Evolutionary conservation across 345 rosid species (phyloP).

Genomic region (Gossypium rotundifolium): DNA sequence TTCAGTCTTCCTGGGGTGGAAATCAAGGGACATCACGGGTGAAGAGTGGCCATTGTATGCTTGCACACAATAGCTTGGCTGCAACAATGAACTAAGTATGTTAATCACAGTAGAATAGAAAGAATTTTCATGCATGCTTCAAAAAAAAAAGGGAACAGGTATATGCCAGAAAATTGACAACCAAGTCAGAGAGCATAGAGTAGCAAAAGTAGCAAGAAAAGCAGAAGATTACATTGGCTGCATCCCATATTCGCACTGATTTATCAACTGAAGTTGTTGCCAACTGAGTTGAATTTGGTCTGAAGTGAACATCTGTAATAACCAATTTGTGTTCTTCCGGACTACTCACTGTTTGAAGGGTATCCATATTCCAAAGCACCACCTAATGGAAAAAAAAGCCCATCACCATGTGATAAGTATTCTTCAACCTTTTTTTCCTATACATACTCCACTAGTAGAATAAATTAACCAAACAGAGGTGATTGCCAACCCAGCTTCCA

Average conservation of each 20-base stretch:
- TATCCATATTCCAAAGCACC: slow-evolving; percentile 64
- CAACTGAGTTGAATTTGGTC: slow-evolving; percentile 64
- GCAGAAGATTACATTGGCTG: slow-evolving; percentile 34
- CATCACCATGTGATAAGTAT: too few species aligned
- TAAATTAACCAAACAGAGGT: too few species aligned
- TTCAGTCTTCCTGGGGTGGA: slow-evolving; percentile 61
- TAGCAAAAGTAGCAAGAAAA: neutral
- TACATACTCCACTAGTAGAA: too few species aligned
- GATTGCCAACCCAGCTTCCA: too few species aligned
- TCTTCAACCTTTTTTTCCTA: too few species aligned
- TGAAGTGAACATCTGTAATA: slow-evolving; percentile 65
- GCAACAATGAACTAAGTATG: slow-evolving; percentile 19
- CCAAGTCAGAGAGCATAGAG: neutral
- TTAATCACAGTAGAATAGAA: neutral
- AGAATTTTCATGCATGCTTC: too few species aligned
- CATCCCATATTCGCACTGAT: slow-evolving; percentile 70
- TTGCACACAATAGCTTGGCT: slow-evolving; percentile 47
- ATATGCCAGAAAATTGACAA: too few species aligned
- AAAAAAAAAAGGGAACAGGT: too few species aligned
- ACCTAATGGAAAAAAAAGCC: slow-evolving; percentile 31
- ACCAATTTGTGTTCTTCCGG: slow-evolving; percentile 52
- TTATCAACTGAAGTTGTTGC: slow-evolving; percentile 65
- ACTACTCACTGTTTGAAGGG: slow-evolving; percentile 39
- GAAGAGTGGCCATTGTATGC: slow-evolving; percentile 46
- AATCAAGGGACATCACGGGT: slow-evolving; percentile 60